phyloP scores from a whole-genome alignment of 192 early-diverging fungal genomes.

The Umbelopsis vinacea region DNA sequence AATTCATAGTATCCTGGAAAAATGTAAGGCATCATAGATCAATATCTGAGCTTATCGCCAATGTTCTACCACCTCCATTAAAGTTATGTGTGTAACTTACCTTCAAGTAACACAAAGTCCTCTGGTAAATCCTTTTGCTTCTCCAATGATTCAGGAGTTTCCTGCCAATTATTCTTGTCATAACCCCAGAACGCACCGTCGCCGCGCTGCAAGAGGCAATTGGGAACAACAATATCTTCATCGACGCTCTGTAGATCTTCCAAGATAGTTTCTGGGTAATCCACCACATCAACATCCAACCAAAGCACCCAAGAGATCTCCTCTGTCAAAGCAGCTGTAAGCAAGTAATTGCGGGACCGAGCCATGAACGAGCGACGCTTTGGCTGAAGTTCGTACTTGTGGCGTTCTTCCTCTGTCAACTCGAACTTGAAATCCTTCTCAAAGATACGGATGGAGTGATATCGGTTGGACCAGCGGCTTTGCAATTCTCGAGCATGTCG shows the following conservation, averaged over 20 bases:
- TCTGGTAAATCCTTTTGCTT: conserved; percentile 39
- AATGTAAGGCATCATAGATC: neutral
- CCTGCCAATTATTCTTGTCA: conserved; percentile 72
- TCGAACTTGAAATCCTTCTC: conserved; percentile 59
- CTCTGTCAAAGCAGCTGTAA: conserved; percentile 56
- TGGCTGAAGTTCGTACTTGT: conserved; percentile 54
- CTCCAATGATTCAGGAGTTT: conserved; percentile 56
- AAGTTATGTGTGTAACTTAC: conserved; percentile 22
- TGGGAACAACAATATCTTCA: conserved; percentile 71
- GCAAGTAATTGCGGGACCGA: conserved; percentile 61
- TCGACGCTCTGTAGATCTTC: conserved; percentile 59
- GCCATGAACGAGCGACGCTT: conserved; percentile 63
- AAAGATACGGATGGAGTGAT: conserved; percentile 57
- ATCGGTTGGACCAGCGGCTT: conserved; percentile 25
- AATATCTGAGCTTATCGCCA: conserved; percentile 16
- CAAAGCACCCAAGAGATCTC: conserved; percentile 71
- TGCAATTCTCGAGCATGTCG: conserved; percentile 25
- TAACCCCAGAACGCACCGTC: conserved; percentile 46
- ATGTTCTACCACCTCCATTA: neutral
- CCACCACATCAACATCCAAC: conserved; percentile 68
- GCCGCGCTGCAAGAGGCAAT: conserved; percentile 36
- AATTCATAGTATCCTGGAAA: conserved; percentile 40
- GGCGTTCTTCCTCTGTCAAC: conserved; percentile 52
- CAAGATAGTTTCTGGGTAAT: conserved; percentile 59
- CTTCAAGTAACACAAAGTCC: conserved; percentile 49